These are phyloP conservation scores for Pseudogymnoascus sp. DNA, from an alignment of 2,329 filamentous ascomycete species.

Conservation along the genomic window DNA sequence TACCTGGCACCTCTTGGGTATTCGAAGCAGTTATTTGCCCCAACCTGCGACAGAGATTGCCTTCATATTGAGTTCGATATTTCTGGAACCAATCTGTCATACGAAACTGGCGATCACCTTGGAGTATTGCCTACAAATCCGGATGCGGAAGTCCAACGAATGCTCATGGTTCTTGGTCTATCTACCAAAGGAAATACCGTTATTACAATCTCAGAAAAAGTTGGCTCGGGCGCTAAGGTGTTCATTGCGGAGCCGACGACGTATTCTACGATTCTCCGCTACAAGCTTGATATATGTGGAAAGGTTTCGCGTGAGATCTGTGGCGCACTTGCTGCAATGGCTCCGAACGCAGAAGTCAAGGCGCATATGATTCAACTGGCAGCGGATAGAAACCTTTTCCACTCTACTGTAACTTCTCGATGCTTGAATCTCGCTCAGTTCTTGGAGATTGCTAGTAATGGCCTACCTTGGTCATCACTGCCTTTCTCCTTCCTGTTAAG, in stretches of 20 bases:
- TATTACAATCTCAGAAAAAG: not conserved
- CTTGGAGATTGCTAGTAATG: not conserved
- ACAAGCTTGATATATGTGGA: constrained; percentile 10
- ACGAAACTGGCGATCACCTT: constrained; percentile 37
- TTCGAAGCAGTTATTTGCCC: constrained; percentile 22
- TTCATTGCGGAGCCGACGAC: not conserved
- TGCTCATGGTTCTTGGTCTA: constrained; percentile 28
- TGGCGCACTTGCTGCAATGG: not conserved
- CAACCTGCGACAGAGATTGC: constrained; percentile 25
- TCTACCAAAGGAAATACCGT: constrained; percentile 9
- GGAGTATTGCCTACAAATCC: constrained; percentile 36
- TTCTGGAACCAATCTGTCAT: constrained; percentile 23
- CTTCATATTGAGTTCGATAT: constrained; percentile 36
- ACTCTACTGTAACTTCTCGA: not conserved
- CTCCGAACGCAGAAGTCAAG: not conserved
- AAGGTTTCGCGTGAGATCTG: not conserved
- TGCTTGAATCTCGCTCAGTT: not conserved
- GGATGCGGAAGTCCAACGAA: constrained; percentile 28
- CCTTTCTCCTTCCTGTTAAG: not conserved
- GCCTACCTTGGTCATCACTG: not conserved
- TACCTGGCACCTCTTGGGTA: constrained; percentile 16
- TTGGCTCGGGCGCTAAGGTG: not conserved
- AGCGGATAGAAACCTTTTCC: constrained; percentile 5
- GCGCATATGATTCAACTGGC: not conserved
- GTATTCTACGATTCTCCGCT: not conserved